These are phyloP conservation scores for Pulveroboletus sp. DNA, from an alignment of 768 basidiomycete genomes.

Conservation along the genomic window DNA sequence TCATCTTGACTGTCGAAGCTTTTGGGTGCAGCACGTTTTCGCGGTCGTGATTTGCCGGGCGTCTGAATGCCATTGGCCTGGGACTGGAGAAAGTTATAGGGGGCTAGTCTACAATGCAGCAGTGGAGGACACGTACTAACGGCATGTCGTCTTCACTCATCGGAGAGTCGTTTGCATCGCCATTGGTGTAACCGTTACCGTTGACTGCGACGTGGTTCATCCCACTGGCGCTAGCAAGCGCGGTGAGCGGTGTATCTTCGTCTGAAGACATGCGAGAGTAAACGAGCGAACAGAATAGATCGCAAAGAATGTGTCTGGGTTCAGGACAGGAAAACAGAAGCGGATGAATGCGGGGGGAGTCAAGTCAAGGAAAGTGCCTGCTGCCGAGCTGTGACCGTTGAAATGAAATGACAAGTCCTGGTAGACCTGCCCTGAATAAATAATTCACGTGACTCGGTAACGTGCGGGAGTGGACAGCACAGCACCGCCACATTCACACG, in stretches of 20 bases:
- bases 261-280: constrained; percentile 53
- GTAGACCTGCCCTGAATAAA: constrained; percentile 57
- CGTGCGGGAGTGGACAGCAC: constrained; percentile 2
- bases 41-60: constrained; percentile 25
- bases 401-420: constrained; percentile 42
- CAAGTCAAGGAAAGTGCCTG: constrained; percentile 28
- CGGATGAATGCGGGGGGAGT: constrained; percentile 29
- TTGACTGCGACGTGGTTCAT: constrained; percentile 47
- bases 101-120: constrained; percentile 4
- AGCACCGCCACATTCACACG: neutral
- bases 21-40: constrained; percentile 57
- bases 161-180: constrained; percentile 39
- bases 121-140: constrained; percentile 46
- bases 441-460: constrained; percentile 22
- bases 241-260: constrained; percentile 52
- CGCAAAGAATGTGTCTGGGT: neutral
- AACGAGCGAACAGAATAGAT: constrained; percentile 8
- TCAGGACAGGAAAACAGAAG: constrained; percentile 8
- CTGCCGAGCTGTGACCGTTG: constrained; percentile 20
- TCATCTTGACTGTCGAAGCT: constrained; percentile 60
- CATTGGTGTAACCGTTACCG: constrained; percentile 39
- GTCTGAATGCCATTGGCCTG: constrained; percentile 52
- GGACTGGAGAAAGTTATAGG: constrained; percentile 41
- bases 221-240: constrained; percentile 36
- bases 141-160: constrained; percentile 75